Evolutionary conservation across 371 early-diverging fungal genomes (phyloP).

Genomic region (Mortierella sp.): DNA sequence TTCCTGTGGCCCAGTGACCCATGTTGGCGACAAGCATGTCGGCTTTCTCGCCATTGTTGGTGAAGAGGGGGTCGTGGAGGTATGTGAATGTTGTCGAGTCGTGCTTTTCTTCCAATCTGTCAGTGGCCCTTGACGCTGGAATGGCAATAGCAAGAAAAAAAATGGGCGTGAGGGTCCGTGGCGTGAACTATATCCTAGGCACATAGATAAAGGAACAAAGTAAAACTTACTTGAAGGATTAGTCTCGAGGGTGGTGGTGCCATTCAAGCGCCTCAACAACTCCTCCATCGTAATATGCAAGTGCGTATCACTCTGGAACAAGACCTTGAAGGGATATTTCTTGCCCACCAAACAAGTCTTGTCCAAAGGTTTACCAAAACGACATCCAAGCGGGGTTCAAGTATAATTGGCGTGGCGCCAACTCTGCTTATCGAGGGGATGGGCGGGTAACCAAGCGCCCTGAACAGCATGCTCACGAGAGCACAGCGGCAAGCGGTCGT

Average conservation of each 20-base stretch:
- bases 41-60: background rate
- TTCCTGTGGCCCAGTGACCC: constrained; percentile 52
- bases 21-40: constrained; percentile 43
- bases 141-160: background rate
- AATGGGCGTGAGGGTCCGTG: background rate
- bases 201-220: background rate
- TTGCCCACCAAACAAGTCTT: constrained; percentile 22
- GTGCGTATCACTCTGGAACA: constrained; percentile 46
- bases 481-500: constrained; percentile 27
- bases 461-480: constrained; percentile 32
- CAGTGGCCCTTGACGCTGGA: background rate
- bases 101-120: constrained; percentile 16
- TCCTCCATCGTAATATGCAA: constrained; percentile 33
- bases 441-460: constrained; percentile 54
- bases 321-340: constrained; percentile 14
- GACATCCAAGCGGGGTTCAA: constrained; percentile 48
- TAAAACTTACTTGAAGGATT: constrained; percentile 13
- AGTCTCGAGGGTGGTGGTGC: constrained; percentile 16
- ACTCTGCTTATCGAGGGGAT: constrained; percentile 36
- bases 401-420: constrained; percentile 51
- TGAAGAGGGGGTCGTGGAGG: constrained; percentile 32
- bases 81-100: constrained; percentile 28
- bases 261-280: constrained; percentile 30
- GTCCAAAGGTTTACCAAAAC: constrained; percentile 28
- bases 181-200: no score